These are phyloP conservation scores for Senecio squalidus DNA, from an alignment of 140 eudicot genomes.

Conservation along the genomic window DNA sequence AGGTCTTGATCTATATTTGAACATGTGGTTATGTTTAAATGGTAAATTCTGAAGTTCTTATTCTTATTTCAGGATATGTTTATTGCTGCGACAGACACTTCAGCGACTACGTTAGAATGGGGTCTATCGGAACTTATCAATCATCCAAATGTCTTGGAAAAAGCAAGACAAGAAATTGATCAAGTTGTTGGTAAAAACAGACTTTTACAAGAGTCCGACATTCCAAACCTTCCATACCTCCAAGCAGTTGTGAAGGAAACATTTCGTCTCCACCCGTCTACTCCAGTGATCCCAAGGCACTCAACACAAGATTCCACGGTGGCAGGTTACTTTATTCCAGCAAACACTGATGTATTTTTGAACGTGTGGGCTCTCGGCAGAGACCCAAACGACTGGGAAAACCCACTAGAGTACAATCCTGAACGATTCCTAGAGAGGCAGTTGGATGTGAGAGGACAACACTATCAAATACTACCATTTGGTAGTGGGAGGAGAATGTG, in stretches of 20 bases:
- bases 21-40: neutral
- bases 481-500: neutral
- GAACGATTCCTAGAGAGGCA: neutral
- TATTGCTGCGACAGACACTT: neutral
- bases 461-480: neutral
- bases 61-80: neutral
- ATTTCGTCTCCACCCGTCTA: neutral
- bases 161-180: neutral
- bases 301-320: neutral
- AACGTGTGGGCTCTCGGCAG: neutral
- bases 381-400: constrained; percentile 1
- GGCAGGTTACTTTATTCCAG: neutral
- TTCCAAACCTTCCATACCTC: neutral
- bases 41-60: neutral
- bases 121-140: neutral
- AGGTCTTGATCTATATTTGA: no score
- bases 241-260: constrained; percentile 2
- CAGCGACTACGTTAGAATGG: neutral
- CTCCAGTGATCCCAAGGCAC: neutral
- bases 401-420: neutral
- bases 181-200: neutral
- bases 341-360: neutral
- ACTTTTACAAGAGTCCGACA: neutral
- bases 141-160: neutral
- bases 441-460: neutral